Conservation (phyloP, 2,329 filamentous ascomycete genomes). For the Pyricularia sp. region DNA sequence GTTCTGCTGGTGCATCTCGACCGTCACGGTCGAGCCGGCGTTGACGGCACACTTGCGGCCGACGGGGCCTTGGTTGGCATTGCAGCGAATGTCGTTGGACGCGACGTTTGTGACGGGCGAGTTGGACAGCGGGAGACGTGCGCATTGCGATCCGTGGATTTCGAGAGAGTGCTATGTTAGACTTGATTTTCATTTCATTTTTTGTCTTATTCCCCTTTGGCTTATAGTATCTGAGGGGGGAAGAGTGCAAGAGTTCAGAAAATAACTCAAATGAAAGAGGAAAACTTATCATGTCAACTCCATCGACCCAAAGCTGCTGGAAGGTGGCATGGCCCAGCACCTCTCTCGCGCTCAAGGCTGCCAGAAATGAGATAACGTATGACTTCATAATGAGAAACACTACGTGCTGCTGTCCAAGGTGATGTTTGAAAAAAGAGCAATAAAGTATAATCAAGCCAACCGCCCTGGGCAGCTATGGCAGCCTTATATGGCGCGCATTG, state of each 20-base stretch:
- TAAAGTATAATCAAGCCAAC: not conserved
- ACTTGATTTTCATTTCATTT: not conserved
- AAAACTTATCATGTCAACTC: conserved; percentile 27
- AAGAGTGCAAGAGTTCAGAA: no score
- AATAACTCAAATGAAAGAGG: not conserved
- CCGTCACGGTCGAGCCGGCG: conserved; percentile 34
- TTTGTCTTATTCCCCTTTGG: no score
- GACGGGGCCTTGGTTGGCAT: conserved; percentile 22
- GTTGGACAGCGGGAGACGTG: conserved; percentile 37
- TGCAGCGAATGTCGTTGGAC: conserved; percentile 30
- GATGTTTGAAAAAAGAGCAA: not conserved
- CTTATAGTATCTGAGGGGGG: no score
- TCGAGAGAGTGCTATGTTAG: conserved; percentile 31
- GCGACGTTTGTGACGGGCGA: conserved; percentile 33
- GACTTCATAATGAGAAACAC: conserved; percentile 24
- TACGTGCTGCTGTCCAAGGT: not conserved
- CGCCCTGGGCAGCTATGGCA: not conserved
- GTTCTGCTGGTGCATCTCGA: conserved; percentile 42
- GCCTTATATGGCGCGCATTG: not conserved
- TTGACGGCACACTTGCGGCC: conserved; percentile 30
- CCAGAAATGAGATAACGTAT: conserved; percentile 17
- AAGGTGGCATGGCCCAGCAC: conserved; percentile 39
- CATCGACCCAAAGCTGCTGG: conserved; percentile 39
- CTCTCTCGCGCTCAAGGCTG: conserved; percentile 23
- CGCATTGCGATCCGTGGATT: conserved; percentile 30